These are phyloP conservation scores for Scleromitrula shiraiana DNA, from an alignment of 2,329 filamentous ascomycete species.

Conservation along the genomic window DNA sequence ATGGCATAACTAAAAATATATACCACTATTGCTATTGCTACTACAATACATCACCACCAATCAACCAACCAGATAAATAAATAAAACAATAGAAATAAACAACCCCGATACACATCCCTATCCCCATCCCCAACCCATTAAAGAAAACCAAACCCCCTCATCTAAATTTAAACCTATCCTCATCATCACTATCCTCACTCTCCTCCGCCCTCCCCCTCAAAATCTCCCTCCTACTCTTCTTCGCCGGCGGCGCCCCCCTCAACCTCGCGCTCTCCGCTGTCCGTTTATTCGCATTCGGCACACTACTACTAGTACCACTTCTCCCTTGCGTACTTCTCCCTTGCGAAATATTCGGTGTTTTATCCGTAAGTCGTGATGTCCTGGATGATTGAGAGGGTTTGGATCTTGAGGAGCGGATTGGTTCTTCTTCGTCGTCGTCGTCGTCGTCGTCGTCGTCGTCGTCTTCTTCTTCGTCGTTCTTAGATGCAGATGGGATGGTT, in stretches of 20 bases:
- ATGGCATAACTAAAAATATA: too few relatives aligned
- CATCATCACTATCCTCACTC: constrained; percentile 25
- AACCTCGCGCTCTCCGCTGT: constrained; percentile 17
- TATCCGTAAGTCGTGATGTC: constrained; percentile 11
- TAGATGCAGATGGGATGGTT: background rate
- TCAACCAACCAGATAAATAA: too few relatives aligned
- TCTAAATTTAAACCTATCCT: constrained; percentile 23
- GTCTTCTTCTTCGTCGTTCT: background rate
- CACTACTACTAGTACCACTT: background rate
- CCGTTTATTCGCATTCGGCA: constrained; percentile 15
- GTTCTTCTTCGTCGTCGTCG: background rate
- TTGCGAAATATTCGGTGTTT: constrained; percentile 12
- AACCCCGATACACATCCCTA: background rate
- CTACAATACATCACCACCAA: too few relatives aligned
- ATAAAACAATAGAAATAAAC: too few relatives aligned
- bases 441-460: constrained; percentile 6
- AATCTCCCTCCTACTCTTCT: constrained; percentile 19
- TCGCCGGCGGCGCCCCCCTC: constrained; percentile 19
- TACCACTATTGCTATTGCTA: too few relatives aligned
- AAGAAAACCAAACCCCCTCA: background rate
- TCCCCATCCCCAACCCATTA: background rate
- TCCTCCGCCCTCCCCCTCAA: constrained; percentile 13
- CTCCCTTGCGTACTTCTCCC: constrained; percentile 3
- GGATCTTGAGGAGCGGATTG: constrained; percentile 7
- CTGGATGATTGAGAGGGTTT: background rate